phyloP scores from a whole-genome alignment of 192 early-diverging fungal species.

The Coemansia sp. region DNA sequence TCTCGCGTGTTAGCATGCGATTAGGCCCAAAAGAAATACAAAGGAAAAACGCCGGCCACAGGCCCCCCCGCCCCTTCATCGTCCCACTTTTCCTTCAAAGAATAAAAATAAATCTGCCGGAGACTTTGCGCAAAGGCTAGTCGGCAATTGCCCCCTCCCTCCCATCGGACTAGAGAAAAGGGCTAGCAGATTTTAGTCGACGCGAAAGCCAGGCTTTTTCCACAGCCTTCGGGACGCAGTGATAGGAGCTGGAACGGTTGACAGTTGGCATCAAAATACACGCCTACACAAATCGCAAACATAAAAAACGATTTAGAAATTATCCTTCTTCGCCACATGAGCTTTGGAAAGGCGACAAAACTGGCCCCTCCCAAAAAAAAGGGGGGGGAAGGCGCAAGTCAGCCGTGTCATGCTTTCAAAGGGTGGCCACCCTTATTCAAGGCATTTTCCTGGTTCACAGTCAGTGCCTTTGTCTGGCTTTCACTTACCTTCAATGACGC shows the following conservation, averaged over 20 bases:
- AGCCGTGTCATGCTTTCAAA: background rate
- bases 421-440: constrained; percentile 8
- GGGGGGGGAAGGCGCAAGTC: background rate
- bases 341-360: background rate
- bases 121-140: background rate
- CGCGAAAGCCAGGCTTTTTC: constrained; percentile 32
- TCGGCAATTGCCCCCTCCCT: background rate
- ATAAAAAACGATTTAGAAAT: constrained; percentile 3
- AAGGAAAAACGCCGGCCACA: constrained; percentile 10
- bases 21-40: background rate
- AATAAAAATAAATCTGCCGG: background rate
- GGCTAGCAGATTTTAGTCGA: constrained; percentile 30
- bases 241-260: constrained; percentile 44
- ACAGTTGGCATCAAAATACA: constrained; percentile 42
- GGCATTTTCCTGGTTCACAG: background rate
- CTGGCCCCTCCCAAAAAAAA: background rate
- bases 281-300: constrained; percentile 26
- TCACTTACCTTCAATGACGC: constrained; percentile 59
- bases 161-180: background rate
- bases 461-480: background rate
- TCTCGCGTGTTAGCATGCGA: background rate
- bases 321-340: background rate
- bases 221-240: constrained; percentile 25
- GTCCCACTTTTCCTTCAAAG: background rate
- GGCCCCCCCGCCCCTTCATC: background rate